Percentiles rank a stretch among this genome's conserved stretches.
Conservation (phyloP, 2,329 filamentous ascomycete genomes). For the Grosmannia clavigera region DNA sequence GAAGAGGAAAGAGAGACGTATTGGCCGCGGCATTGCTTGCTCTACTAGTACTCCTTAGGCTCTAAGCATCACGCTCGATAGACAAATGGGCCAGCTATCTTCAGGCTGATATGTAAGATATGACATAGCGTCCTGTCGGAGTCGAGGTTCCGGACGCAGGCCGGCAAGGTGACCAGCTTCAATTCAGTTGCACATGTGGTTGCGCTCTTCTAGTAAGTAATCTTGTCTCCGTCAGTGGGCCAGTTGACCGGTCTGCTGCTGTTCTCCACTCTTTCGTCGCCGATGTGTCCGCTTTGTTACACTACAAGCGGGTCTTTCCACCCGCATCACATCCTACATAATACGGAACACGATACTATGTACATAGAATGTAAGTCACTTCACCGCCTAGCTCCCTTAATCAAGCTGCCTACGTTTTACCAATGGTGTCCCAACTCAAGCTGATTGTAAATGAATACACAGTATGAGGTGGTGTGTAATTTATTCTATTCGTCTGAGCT, state of each 20-base stretch:
- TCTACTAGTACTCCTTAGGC: too few species aligned
- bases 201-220: neutral
- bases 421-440: neutral
- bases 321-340: neutral
- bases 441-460: too few species aligned
- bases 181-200: neutral
- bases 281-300: neutral
- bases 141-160: neutral
- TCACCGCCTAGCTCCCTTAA: neutral
- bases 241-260: neutral
- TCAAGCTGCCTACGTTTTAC: neutral
- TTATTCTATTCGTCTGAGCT: too few species aligned
- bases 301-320: neutral
- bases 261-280: neutral
- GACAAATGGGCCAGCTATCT: neutral
- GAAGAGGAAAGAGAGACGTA: too few species aligned
- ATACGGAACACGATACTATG: too few species aligned
- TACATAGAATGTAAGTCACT: neutral
- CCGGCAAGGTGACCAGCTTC: neutral
- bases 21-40: too few species aligned
- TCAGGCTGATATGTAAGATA: neutral
- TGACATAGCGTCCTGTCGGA: neutral
- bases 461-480: too few species aligned
- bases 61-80: too few species aligned
- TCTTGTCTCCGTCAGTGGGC: neutral